Conservation (phyloP, 1,139 yeast species). For the Diutina siamensis region DNA sequence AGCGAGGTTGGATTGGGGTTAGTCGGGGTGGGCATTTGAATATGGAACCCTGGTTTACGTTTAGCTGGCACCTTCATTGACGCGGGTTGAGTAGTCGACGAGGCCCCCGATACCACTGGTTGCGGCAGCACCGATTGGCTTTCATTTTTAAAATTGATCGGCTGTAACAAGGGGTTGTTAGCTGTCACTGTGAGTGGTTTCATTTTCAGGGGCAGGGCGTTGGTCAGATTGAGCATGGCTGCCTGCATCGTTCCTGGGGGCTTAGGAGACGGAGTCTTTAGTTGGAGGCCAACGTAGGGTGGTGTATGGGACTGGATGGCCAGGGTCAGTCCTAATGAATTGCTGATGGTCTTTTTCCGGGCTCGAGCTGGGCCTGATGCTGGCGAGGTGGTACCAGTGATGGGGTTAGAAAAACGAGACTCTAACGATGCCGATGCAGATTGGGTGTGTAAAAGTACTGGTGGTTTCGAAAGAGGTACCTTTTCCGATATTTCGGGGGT, state of each 20-base stretch:
- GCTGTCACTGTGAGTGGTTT: conserved; percentile 35
- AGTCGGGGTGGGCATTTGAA: conserved; percentile 40
- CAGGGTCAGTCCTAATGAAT: conserved; percentile 12
- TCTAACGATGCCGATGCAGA: conserved; percentile 36
- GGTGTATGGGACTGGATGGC: conserved; percentile 23
- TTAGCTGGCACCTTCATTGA: conserved; percentile 8
- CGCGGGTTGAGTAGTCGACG: conserved; percentile 6
- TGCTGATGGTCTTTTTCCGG: conserved; percentile 31
- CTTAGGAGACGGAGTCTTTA: conserved; percentile 1
- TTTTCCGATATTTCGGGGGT: conserved; percentile 6
- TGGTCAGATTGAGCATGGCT: not conserved
- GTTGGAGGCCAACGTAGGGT: conserved; percentile 16
- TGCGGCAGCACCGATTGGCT: not conserved
- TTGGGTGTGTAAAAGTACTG: conserved; percentile 37
- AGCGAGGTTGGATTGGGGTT: conserved; percentile 24
- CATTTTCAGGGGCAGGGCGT: conserved; percentile 37
- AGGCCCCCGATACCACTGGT: not conserved
- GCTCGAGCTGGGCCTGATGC: conserved; percentile 13
- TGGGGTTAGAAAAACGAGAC: conserved; percentile 7
- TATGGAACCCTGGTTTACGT: conserved; percentile 30
- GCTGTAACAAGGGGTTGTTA: conserved; percentile 44
- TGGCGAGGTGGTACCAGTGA: not conserved
- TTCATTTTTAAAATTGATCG: conserved; percentile 36
- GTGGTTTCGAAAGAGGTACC: conserved; percentile 32
- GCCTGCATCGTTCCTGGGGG: conserved; percentile 1